phyloP scores from a whole-genome alignment of 352 stramenopile genomes.

The Pythium dissotocum region DNA sequence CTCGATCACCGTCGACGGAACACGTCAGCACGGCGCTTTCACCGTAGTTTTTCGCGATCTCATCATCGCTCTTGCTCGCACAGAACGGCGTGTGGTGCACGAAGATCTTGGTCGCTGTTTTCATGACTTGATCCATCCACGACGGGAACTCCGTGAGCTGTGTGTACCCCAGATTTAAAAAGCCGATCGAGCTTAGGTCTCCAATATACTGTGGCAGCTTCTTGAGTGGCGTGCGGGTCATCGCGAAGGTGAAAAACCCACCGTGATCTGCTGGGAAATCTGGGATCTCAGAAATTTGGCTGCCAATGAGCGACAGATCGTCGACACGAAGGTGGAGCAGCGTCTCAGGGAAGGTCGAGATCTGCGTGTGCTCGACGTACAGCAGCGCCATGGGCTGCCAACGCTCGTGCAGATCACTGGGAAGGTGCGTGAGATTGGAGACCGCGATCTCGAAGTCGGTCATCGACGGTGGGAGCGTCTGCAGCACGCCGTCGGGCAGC shows the following conservation, averaged over 20 bases:
- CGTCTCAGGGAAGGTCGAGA: conserved; percentile 32
- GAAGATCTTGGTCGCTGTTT: conserved; percentile 35
- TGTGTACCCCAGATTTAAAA: conserved; percentile 25
- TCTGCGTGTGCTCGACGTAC: conserved; percentile 37
- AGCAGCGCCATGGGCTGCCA: conserved; percentile 36
- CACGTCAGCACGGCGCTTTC: conserved; percentile 20
- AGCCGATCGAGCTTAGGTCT: conserved; percentile 16
- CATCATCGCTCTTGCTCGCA: neutral
- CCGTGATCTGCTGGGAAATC: conserved; percentile 8
- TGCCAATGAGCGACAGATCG: conserved; percentile 32
- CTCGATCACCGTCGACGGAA: conserved; percentile 1
- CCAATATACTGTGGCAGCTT: conserved; percentile 17
- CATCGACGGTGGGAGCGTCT: conserved; percentile 37
- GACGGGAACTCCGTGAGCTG: conserved; percentile 13
- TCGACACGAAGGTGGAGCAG: conserved; percentile 20
- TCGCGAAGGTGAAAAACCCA: conserved; percentile 26
- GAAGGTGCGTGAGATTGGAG: conserved; percentile 37
- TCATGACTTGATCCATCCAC: conserved; percentile 21
- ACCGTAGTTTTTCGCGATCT: conserved; percentile 4
- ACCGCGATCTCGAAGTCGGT: conserved; percentile 48
- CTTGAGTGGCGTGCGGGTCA: conserved; percentile 31
- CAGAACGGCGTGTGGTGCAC: conserved; percentile 38
- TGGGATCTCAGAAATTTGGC: conserved; percentile 14
- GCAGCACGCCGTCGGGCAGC: conserved; percentile 39
- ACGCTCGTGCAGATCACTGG: conserved; percentile 27